Evolutionary conservation across 441 rosid genomes (phyloP), one percentile per base, ranked within the genome.

Genomic region (Eruca vesicaria): DNA sequence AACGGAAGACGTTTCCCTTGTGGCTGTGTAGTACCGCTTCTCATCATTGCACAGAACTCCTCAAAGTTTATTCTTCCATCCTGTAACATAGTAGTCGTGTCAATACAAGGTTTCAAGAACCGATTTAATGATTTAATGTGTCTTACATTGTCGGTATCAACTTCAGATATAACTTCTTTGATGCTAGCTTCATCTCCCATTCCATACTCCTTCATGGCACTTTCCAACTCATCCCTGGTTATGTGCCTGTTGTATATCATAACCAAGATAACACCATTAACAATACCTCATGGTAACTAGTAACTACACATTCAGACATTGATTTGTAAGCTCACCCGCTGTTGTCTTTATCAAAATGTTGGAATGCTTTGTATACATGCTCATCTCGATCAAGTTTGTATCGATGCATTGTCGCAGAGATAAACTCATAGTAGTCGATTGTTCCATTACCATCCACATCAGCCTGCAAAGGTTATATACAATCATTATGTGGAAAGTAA

Each of bases 381-480:
- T 91, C 99, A 7, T 93, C 98, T 69, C 90, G 84, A 82, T 93
- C 98, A 21, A 93, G 75, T 82, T 80, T 63, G 82, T 89, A 80
- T 81, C 93, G 81, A 68, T 91, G 93, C 98, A 93, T 93, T 15
- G 98, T 93, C 1, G 97, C 98, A 18, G 98, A 87, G 72, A 96
- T 88, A 77, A 96, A 96, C 76, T 96, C 98, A 15, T 9, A 48
- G 35, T 68, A 63, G 81, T 93, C 99, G 11, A 96, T 93, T 5
- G 90, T 79, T 76, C 98, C 99, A 77, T 91, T 91, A 69, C 97
- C 97, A 84, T 96, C 98, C 63, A 93, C 97, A 77, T 96, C 98
- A 67, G 99, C 99, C 99, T 96, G 86, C 56, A 71, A 58, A 79
- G 41, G 52, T 14, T 61, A 21, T 60, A 56, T 45, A n/a, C n/a